These are phyloP conservation scores for Pseudogymnoascus sp. DNA, from an alignment of 2,329 filamentous ascomycete species.

Conservation along the genomic window DNA sequence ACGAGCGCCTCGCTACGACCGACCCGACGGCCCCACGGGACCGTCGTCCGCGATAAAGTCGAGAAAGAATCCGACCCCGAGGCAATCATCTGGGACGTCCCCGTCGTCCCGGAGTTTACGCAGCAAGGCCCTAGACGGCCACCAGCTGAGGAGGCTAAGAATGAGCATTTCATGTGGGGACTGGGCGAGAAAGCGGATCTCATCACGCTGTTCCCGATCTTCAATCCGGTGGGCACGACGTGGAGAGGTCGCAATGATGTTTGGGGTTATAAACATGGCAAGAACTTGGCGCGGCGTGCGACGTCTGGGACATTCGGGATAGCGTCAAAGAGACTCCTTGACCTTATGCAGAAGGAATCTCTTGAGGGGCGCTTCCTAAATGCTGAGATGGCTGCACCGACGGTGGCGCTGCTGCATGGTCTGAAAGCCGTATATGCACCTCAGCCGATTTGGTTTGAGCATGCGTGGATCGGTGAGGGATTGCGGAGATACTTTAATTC, in stretches of 20 bases:
- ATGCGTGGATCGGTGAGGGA: constrained; percentile 55
- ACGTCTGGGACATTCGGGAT: constrained; percentile 75
- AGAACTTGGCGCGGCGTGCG: constrained; percentile 56
- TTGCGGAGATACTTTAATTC: constrained; percentile 55
- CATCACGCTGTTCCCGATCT: constrained; percentile 62
- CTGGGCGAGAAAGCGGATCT: constrained; percentile 70
- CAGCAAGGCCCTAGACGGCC: constrained; percentile 56
- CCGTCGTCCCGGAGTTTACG: constrained; percentile 50
- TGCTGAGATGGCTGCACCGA: constrained; percentile 73
- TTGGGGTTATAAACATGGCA: constrained; percentile 49
- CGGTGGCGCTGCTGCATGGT: constrained; percentile 67
- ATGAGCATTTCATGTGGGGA: constrained; percentile 70
- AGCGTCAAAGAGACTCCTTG: constrained; percentile 62
- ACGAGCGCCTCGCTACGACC: constrained; percentile 67
- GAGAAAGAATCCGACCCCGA: constrained; percentile 17
- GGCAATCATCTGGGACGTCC: constrained; percentile 55
- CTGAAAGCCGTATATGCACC: constrained; percentile 73
- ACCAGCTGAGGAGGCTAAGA: constrained; percentile 48
- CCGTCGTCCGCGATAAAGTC: constrained; percentile 60
- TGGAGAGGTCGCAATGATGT: constrained; percentile 63
- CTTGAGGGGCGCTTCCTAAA: constrained; percentile 67
- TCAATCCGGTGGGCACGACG: constrained; percentile 64
- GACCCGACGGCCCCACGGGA: constrained; percentile 60
- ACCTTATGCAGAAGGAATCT: constrained; percentile 74
- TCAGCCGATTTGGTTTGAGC: constrained; percentile 74